phyloP scores from a whole-genome alignment of 208 protist genomes.

The Angomonas ambiguus region DNA sequence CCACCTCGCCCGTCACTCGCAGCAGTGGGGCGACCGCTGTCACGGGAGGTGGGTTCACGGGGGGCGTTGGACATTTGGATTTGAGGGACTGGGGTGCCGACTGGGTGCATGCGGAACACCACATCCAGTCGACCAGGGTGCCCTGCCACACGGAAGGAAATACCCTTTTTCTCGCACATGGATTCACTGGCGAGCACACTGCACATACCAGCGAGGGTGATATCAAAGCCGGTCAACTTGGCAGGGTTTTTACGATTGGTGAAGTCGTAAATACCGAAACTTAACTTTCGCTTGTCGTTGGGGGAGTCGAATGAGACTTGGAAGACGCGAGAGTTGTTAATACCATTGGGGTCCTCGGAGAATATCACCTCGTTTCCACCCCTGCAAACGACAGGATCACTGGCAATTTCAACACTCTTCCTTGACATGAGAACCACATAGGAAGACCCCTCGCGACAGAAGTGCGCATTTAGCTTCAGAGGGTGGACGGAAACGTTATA shows the following conservation, averaged over 20 bases:
- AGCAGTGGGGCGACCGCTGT: conserved; percentile 8
- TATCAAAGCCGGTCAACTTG: conserved; percentile 83
- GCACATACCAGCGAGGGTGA: conserved; percentile 84
- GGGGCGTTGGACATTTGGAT: conserved; percentile 21
- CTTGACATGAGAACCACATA: conserved; percentile 77
- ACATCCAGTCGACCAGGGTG: conserved; percentile 70
- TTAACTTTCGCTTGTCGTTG: conserved; percentile 68
- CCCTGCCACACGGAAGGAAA: conserved; percentile 75
- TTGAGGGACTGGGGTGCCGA: conserved; percentile 50
- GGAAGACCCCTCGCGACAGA: conserved; percentile 51
- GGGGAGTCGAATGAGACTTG: conserved; percentile 74
- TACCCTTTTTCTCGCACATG: conserved; percentile 84
- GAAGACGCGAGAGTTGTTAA: conserved; percentile 46
- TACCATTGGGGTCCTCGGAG: conserved; percentile 33
- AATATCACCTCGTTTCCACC: conserved; percentile 70
- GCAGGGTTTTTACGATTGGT: conserved; percentile 69
- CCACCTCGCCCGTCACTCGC: background rate
- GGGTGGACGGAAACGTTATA: conserved; percentile 79
- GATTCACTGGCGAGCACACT: conserved; percentile 77
- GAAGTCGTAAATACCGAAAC: conserved; percentile 81
- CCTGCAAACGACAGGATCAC: conserved; percentile 55
- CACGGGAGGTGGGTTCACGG: background rate
- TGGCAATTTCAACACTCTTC: conserved; percentile 63
- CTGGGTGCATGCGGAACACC: conserved; percentile 85
- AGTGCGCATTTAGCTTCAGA: conserved; percentile 64